phyloP scores from a whole-genome alignment of 2,329 filamentous ascomycete genomes.

The Orbilia quercus region DNA sequence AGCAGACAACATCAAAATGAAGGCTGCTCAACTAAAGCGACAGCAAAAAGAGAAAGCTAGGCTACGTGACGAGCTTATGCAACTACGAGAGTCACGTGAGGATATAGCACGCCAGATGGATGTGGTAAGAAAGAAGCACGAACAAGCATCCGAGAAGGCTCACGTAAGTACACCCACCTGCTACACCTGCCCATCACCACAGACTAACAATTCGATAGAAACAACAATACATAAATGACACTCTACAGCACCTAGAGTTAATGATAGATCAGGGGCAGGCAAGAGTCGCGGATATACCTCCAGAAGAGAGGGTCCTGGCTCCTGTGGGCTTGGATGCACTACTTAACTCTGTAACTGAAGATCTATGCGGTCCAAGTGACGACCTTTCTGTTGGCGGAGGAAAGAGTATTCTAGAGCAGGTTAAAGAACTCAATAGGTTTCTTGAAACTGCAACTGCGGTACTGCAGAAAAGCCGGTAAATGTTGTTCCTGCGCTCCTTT shows the following conservation, averaged over 20 bases:
- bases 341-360: constrained; percentile 36
- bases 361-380: constrained; percentile 17
- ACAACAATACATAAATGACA: constrained; percentile 53
- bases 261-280: constrained; percentile 27
- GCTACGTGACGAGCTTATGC: constrained; percentile 57
- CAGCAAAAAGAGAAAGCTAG: constrained; percentile 56
- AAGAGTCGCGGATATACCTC: constrained; percentile 16
- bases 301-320: constrained; percentile 30
- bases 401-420: constrained; percentile 45
- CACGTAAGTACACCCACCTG: constrained; percentile 49
- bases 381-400: constrained; percentile 6
- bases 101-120: constrained; percentile 59
- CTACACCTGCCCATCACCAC: neutral
- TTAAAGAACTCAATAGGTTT: constrained; percentile 51
- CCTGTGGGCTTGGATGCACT: constrained; percentile 29
- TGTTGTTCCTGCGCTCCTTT: too few relatives aligned
- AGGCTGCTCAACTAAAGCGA: constrained; percentile 31
- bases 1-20: constrained; percentile 55
- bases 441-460: constrained; percentile 40
- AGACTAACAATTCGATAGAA: constrained; percentile 31
- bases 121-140: constrained; percentile 58
- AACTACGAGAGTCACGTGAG: constrained; percentile 56
- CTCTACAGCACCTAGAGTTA: constrained; percentile 31
- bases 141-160: constrained; percentile 56
- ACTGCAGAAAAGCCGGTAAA: constrained; percentile 20